Evolutionary conservation across 1,139 yeast genomes (phyloP).

Genomic region (Casaregolazyma suthepensis): DNA sequence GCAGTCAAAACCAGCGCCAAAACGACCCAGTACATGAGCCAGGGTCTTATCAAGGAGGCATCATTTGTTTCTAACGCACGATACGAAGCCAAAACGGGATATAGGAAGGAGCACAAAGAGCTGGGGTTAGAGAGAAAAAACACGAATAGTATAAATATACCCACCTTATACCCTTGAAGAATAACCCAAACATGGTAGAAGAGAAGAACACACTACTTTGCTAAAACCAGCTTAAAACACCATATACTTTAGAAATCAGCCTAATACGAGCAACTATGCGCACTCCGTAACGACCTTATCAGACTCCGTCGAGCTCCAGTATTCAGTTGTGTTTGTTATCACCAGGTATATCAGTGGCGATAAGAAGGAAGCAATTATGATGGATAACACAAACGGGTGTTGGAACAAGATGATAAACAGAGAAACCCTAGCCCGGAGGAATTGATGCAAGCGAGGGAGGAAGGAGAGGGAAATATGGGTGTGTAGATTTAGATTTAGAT

Average conservation of each 20-base stretch:
- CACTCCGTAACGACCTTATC: not conserved
- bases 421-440: not conserved
- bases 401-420: not conserved
- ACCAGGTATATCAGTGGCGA: not conserved
- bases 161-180: constrained; percentile 16
- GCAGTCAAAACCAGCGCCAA: constrained; percentile 38
- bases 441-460: not conserved
- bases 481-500: not conserved
- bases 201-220: not conserved
- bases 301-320: not conserved
- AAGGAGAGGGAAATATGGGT: not conserved
- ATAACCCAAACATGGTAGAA: constrained; percentile 14
- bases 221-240: not conserved
- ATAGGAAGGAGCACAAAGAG: constrained; percentile 39
- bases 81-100: constrained; percentile 56
- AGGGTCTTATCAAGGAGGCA: constrained; percentile 44
- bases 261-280: not conserved
- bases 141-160: not conserved
- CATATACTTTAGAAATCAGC: not conserved
- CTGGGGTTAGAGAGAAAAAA: constrained; percentile 14
- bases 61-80: constrained; percentile 46
- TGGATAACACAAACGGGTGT: not conserved
- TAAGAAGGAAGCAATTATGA: not conserved
- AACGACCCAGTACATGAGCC: constrained; percentile 62
- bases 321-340: not conserved